These are phyloP conservation scores for Fusarium ramigenum DNA, from an alignment of 2,329 filamentous ascomycete genomes.

Conservation along the genomic window DNA sequence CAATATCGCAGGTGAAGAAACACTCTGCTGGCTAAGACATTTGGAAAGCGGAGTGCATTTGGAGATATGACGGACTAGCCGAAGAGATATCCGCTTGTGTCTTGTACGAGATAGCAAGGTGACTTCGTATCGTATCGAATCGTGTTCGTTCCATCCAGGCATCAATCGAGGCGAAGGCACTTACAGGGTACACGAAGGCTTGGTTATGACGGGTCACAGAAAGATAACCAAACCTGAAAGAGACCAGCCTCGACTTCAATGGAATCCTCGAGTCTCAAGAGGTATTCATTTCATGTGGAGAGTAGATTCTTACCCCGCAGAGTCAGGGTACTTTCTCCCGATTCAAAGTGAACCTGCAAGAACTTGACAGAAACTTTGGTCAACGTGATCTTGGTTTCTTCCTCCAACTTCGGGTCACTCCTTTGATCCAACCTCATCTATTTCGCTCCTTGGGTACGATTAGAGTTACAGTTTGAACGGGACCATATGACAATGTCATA, in stretches of 20 bases:
- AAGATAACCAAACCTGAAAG: not conserved
- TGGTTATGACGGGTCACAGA: slow-evolving; percentile 2
- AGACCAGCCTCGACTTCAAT: not conserved
- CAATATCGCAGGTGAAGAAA: not conserved
- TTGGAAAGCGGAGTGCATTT: not conserved
- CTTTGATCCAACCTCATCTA: not conserved
- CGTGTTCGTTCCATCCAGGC: not conserved
- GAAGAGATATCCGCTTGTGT: not conserved
- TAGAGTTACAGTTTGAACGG: not conserved
- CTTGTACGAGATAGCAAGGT: not conserved
- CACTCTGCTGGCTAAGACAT: not conserved
- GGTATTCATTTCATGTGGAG: not conserved
- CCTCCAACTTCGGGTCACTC: not conserved
- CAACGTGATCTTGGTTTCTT: not conserved
- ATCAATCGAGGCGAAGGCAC: not conserved
- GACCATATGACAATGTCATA: not conserved
- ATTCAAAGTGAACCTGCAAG: not conserved
- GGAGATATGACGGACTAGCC: not conserved
- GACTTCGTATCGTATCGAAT: slow-evolving; percentile 23
- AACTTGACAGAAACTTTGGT: not conserved
- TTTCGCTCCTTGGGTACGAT: not conserved
- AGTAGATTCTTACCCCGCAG: not conserved
- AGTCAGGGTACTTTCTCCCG: not conserved
- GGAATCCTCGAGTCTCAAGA: not conserved
- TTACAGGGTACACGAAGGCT: not conserved